phyloP scores from a whole-genome alignment of 306 rosid genomes.

The Corylus americana region DNA sequence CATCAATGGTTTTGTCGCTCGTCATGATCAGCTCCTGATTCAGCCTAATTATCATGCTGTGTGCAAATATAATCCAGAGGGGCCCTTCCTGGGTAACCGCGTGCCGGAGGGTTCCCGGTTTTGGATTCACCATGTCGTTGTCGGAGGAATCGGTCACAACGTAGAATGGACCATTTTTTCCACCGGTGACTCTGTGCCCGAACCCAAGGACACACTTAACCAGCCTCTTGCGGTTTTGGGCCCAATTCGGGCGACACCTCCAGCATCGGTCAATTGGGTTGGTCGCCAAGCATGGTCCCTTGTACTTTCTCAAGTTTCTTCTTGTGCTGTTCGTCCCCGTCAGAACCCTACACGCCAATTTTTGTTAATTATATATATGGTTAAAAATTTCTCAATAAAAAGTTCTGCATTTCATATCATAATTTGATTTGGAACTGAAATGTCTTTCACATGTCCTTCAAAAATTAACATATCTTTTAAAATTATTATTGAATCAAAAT shows the following conservation, averaged over 20 bases:
- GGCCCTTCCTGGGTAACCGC: constrained; percentile 60
- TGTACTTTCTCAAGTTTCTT: constrained; percentile 33
- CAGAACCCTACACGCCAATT: constrained; percentile 31
- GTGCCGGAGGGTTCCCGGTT: constrained; percentile 63
- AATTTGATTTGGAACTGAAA: neutral
- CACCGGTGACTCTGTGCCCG: constrained; percentile 58
- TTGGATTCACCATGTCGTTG: constrained; percentile 42
- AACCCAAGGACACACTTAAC: constrained; percentile 65
- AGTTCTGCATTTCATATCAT: too few relatives aligned
- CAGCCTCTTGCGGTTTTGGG: constrained; percentile 48
- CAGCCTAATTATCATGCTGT: constrained; percentile 56
- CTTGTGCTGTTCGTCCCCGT: constrained; percentile 18
- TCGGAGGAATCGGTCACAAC: constrained; percentile 66
- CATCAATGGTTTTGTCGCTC: constrained; percentile 73
- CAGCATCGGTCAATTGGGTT: constrained; percentile 87
- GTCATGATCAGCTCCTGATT: constrained; percentile 60
- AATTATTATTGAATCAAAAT: too few relatives aligned
- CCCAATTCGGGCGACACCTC: constrained; percentile 83
- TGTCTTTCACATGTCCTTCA: too few relatives aligned
- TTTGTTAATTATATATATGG: too few relatives aligned
- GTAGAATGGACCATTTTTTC: constrained; percentile 56
- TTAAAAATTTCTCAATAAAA: too few relatives aligned
- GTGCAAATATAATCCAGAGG: constrained; percentile 66
- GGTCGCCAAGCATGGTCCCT: constrained; percentile 44
- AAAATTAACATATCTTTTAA: too few relatives aligned